These are phyloP conservation scores for Coniella vitis DNA, from an alignment of 2,329 filamentous ascomycete genomes.

Conservation along the genomic window DNA sequence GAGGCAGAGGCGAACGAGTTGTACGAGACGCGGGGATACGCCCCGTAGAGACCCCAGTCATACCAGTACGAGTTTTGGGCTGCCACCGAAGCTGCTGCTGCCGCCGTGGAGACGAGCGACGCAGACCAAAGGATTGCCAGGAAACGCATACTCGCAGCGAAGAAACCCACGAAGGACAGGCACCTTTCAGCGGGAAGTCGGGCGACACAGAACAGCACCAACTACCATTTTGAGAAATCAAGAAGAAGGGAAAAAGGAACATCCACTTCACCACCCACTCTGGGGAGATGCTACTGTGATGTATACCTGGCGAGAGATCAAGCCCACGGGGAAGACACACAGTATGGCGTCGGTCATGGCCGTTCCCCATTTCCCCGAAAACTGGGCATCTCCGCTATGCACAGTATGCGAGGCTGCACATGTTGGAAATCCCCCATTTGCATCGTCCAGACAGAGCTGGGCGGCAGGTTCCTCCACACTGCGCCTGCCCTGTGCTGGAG, in stretches of 20 bases:
- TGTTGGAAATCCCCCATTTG: no score
- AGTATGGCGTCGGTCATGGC: no score
- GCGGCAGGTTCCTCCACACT: no score
- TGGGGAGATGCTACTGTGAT: no score
- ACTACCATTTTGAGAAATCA: not conserved
- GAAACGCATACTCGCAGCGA: not conserved
- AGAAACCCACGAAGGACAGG: not conserved
- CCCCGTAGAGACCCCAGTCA: slow-evolving; percentile 17
- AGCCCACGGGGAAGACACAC: no score
- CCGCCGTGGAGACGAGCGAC: not conserved
- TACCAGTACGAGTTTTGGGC: slow-evolving; percentile 8
- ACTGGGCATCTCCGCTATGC: no score
- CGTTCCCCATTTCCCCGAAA: no score
- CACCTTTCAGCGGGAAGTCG: not conserved
- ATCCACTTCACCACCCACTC: not conserved
- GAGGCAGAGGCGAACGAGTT: slow-evolving; percentile 14
- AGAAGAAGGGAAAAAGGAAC: not conserved
- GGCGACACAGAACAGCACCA: no score
- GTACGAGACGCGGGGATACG: slow-evolving; percentile 14
- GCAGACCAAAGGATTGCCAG: not conserved
- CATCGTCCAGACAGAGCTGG: no score
- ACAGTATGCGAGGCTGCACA: no score
- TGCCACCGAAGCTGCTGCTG: not conserved
- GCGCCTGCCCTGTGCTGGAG: no score
- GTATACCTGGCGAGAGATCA: no score